Evolutionary conservation across 768 basidiomycete genomes (phyloP), one percentile per base, ranked within the genome.

Genomic region (Leccinum incarnatum): DNA sequence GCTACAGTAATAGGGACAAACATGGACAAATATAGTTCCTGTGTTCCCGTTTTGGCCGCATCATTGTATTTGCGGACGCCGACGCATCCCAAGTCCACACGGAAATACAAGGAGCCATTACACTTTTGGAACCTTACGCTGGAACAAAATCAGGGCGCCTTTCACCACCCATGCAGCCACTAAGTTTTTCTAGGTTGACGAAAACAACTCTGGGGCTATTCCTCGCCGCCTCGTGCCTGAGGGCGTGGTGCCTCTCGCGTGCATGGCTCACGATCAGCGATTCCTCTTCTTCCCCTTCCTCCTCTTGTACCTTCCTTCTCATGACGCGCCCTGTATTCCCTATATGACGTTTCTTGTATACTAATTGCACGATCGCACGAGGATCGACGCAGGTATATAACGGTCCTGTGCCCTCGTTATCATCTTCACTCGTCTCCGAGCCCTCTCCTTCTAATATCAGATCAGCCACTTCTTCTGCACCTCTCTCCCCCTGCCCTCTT

Each of bases 41-140:
- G 64, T 66, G 59, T 63, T 71, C 69, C 69, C 15, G 25, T 71
- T 71, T 72, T 72, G 67, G 69, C 40, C 40, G 7, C 56, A 60
- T 68, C 19, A 36, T 36, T n/a, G n/a, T 21, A 46, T 46, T 12
- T 17, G 19, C 30, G 47, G 34, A 48, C 34, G 45, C 51, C 30
- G 42, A 37, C 27, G 46, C n/a, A n/a, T 14, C 3, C 21, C 9
- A 19, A 45, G 19, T 19, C 42, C 36, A 37, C 36, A 37, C 42
- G 42, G 23, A 54, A 58, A 64, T 67, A 67, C 65, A 66, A 66
- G 37, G 65, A 29, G 48, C 29, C 11, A 40, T 37, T 7, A 34
- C 47, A 2, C 17, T 17, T 45, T 54, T 66, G 53, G 48, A 53
- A 40, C 4, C 10, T 53, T 46, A 15, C 8, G 8, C 30, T n/a